phyloP scores from a whole-genome alignment of 2,329 filamentous ascomycete species.

The Aspergillus fijiensis region DNA sequence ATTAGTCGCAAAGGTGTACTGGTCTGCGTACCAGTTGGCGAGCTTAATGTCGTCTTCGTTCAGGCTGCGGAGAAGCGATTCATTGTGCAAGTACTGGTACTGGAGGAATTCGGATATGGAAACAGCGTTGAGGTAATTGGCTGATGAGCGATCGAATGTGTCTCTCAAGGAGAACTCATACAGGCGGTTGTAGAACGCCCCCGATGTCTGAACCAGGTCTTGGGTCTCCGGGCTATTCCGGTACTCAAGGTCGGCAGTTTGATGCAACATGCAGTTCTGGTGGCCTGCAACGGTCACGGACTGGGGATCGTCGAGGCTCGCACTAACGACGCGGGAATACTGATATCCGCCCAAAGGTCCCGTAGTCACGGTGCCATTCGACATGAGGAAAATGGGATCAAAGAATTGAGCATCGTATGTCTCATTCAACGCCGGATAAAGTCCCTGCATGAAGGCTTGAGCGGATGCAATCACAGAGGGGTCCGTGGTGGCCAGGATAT shows the following conservation, averaged over 20 bases:
- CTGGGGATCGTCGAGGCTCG: conserved; percentile 48
- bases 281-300: conserved; percentile 53
- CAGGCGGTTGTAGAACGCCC: conserved; percentile 49
- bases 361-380: conserved; percentile 50
- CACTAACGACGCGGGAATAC: conserved; percentile 52
- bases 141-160: conserved; percentile 39
- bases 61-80: conserved; percentile 36
- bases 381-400: conserved; percentile 41
- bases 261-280: conserved; percentile 44
- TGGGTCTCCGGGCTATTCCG: conserved; percentile 43
- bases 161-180: conserved; percentile 46
- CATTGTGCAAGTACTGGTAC: conserved; percentile 56
- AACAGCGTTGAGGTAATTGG: conserved; percentile 54
- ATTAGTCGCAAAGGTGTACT: conserved; percentile 50
- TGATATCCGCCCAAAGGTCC: conserved; percentile 58
- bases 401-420: conserved; percentile 34
- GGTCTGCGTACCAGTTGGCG: conserved; percentile 50
- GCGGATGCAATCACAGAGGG: conserved; percentile 54
- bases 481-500: conserved; percentile 48
- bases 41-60: conserved; percentile 31
- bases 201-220: conserved; percentile 37
- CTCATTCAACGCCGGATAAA: conserved; percentile 54
- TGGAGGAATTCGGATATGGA: conserved; percentile 57
- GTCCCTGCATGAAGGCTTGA: conserved; percentile 61
- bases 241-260: conserved; percentile 42